A percentile compares a stretch with the other conserved stretches of the same genome.
phyloP scores from a whole-genome alignment of 2,329 filamentous ascomycete genomes.

The Colletotrichum chlorophyti region DNA sequence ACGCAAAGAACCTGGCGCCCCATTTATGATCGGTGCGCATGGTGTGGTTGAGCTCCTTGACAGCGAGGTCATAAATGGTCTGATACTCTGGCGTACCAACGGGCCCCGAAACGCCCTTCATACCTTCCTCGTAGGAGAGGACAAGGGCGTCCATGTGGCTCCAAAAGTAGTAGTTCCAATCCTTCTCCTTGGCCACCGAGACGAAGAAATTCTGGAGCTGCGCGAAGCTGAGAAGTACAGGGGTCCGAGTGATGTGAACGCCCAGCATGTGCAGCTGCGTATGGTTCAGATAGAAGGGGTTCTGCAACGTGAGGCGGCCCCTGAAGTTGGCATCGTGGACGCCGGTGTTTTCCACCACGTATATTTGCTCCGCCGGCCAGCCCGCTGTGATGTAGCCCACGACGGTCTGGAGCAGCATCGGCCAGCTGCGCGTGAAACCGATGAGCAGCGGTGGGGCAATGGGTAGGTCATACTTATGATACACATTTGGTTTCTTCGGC shows the following conservation, averaged over 20 bases:
- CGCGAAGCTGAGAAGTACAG: conserved; percentile 59
- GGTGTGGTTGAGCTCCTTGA: conserved; percentile 43
- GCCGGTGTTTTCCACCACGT: conserved; percentile 66
- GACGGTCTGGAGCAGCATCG: conserved; percentile 61
- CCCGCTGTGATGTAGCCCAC: conserved; percentile 64
- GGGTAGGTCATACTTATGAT: conserved; percentile 46
- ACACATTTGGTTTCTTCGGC: conserved; percentile 40
- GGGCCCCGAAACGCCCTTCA: conserved; percentile 22
- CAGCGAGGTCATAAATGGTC: conserved; percentile 47
- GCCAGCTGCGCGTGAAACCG: conserved; percentile 64
- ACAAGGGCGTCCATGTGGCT: conserved; percentile 60
- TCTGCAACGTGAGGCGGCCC: conserved; percentile 55
- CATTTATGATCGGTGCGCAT: conserved; percentile 46
- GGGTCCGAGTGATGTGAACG: conserved; percentile 57
- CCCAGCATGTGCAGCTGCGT: conserved; percentile 54
- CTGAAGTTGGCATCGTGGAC: conserved; percentile 58
- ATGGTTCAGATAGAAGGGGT: conserved; percentile 64
- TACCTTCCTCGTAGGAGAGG: conserved; percentile 47
- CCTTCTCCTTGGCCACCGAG: conserved; percentile 47
- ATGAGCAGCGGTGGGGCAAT: conserved; percentile 59
- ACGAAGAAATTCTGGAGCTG: conserved; percentile 64
- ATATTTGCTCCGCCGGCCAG: conserved; percentile 64
- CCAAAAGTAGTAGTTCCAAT: conserved; percentile 61
- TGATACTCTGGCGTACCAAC: conserved; percentile 47
- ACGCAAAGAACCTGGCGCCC: conserved; percentile 62